Conservation (phyloP, 108 stramenopile species). For the Cyclotella baltica region DNA sequence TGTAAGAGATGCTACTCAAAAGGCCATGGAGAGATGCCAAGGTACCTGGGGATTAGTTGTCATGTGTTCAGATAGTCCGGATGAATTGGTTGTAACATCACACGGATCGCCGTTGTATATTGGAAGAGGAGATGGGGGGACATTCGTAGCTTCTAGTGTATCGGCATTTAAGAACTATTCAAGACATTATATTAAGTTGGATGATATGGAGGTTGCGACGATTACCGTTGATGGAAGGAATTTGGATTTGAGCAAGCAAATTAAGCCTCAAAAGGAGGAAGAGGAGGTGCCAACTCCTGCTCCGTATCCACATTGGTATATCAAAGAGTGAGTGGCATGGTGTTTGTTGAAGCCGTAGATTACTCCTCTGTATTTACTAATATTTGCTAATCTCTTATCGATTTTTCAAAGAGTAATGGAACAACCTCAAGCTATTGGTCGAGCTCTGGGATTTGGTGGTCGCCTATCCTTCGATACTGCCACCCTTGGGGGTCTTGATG, state of each 20-base stretch:
- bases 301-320: constrained; percentile 89
- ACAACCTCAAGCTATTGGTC: constrained; percentile 90
- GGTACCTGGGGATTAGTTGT: constrained; percentile 87
- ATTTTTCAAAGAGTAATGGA: constrained; percentile 68
- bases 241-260: constrained; percentile 66
- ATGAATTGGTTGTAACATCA: constrained; percentile 86
- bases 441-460: constrained; percentile 76
- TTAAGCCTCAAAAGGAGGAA: constrained; percentile 52
- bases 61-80: constrained; percentile 60
- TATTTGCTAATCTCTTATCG: neutral
- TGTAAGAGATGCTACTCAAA: constrained; percentile 63
- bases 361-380: neutral
- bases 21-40: constrained; percentile 71
- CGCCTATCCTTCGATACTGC: constrained; percentile 57
- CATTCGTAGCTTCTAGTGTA: constrained; percentile 85
- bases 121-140: constrained; percentile 75
- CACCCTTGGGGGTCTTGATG: constrained; percentile 70
- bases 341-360: neutral
- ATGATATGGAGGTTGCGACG: constrained; percentile 85
- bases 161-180: constrained; percentile 85
- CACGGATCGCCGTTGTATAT: constrained; percentile 89
- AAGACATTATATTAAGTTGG: constrained; percentile 86
- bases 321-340: constrained; percentile 61
- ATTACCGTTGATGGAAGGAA: constrained; percentile 68
- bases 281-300: constrained; percentile 72